phyloP scores from a whole-genome alignment of 441 rosid species.

The Pelargonium cotyledonis region DNA sequence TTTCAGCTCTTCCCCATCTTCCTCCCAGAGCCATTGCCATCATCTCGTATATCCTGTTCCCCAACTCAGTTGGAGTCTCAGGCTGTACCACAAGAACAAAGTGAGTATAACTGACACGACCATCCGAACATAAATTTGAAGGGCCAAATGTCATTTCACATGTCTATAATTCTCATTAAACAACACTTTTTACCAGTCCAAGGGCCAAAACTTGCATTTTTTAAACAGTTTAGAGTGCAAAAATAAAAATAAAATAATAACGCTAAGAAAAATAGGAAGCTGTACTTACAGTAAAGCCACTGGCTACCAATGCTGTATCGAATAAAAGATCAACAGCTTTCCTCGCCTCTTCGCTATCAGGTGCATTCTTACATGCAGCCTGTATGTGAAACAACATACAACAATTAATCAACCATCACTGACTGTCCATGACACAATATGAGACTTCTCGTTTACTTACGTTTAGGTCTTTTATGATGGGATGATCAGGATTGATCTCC shows the following conservation, averaged over 20 bases:
- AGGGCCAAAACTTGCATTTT: too few species aligned
- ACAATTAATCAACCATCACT: too few species aligned
- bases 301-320: slow-evolving; percentile 86
- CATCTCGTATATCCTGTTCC: slow-evolving; percentile 93
- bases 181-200: background rate
- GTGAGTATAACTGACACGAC: background rate
- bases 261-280: background rate
- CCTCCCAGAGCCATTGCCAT: slow-evolving; percentile 98
- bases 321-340: slow-evolving; percentile 89
- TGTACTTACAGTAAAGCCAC: slow-evolving; percentile 81
- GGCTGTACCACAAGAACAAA: slow-evolving; percentile 45
- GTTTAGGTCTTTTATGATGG: slow-evolving; percentile 78
- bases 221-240: too few species aligned
- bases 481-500: slow-evolving; percentile 91
- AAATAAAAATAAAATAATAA: too few species aligned
- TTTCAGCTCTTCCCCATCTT: slow-evolving; percentile 86
- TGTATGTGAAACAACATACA: slow-evolving; percentile 22
- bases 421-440: too few species aligned
- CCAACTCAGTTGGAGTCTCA: slow-evolving; percentile 88
- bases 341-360: slow-evolving; percentile 72
- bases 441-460: slow-evolving; percentile 35
- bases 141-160: too few species aligned
- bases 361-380: slow-evolving; percentile 94
- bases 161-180: background rate
- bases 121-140: too few species aligned